These are phyloP conservation scores for Coemansia furcata DNA, from an alignment of 192 early-diverging fungal species.

Conservation along the genomic window DNA sequence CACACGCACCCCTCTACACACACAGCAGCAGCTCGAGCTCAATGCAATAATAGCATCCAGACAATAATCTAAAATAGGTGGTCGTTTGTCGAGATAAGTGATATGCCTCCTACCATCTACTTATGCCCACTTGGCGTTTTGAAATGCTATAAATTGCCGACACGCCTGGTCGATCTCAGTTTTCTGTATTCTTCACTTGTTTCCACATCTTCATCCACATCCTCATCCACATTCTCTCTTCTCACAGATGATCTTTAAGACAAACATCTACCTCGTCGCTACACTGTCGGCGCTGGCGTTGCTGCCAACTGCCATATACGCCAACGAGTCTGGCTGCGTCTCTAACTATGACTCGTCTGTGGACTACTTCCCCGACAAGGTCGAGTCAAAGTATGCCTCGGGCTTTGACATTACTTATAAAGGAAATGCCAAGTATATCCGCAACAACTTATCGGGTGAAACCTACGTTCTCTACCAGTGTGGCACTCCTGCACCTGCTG, in stretches of 20 bases:
- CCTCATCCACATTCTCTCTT: background rate
- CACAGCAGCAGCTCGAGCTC: background rate
- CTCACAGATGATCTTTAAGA: slow-evolving; percentile 31
- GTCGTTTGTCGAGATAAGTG: background rate
- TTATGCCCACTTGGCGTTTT: background rate
- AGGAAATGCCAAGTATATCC: slow-evolving; percentile 65
- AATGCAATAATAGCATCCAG: background rate
- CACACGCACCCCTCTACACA: slow-evolving; percentile 4
- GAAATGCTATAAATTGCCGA: slow-evolving; percentile 1
- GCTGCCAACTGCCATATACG: background rate
- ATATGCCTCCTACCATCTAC: too few species aligned
- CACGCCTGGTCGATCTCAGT: background rate
- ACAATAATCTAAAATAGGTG: slow-evolving; percentile 2
- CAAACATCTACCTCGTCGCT: slow-evolving; percentile 9
- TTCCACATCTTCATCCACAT: background rate
- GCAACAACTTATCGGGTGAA: slow-evolving; percentile 54
- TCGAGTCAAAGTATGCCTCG: slow-evolving; percentile 55
- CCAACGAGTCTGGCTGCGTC: slow-evolving; percentile 37
- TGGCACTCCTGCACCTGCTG: slow-evolving; percentile 56
- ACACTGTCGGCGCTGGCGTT: slow-evolving; percentile 9
- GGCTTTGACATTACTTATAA: slow-evolving; percentile 62
- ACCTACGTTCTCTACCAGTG: slow-evolving; percentile 71
- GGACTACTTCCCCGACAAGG: slow-evolving; percentile 56
- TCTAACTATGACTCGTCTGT: slow-evolving; percentile 20
- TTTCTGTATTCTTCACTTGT: background rate